Evolutionary conservation across 2,329 filamentous ascomycete genomes (phyloP).

Genomic region (Torrubiella hemipterigena): DNA sequence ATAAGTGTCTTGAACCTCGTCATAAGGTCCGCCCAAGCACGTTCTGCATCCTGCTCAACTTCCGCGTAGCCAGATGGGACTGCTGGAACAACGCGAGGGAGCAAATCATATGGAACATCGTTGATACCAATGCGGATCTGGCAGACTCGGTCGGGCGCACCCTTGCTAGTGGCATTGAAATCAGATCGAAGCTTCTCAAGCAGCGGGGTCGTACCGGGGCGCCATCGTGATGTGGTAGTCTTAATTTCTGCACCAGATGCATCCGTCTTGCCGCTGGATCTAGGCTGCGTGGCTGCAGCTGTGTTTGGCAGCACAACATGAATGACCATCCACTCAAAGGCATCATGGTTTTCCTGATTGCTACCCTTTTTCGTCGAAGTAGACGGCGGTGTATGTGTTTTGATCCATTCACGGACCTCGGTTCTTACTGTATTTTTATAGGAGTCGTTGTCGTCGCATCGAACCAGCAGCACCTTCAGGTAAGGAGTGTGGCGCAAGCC

Average conservation of each 20-base stretch:
- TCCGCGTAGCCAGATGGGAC: constrained; percentile 56
- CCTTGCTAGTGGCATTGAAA: constrained; percentile 67
- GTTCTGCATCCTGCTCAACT: constrained; percentile 64
- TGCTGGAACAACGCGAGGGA: constrained; percentile 50
- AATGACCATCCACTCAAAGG: constrained; percentile 88
- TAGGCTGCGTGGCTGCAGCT: constrained; percentile 64
- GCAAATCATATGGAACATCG: constrained; percentile 52
- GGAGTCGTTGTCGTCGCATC: constrained; percentile 90
- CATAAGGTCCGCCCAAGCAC: constrained; percentile 74
- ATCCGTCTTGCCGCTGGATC: constrained; percentile 45
- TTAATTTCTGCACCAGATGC: constrained; percentile 46
- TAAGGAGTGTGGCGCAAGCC: constrained; percentile 88
- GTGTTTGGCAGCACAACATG: constrained; percentile 89
- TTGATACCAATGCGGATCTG: constrained; percentile 73
- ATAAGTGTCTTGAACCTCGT: constrained; percentile 80
- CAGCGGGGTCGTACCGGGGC: constrained; percentile 67
- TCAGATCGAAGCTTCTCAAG: constrained; percentile 83
- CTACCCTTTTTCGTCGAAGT: constrained; percentile 42
- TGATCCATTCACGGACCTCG: constrained; percentile 84
- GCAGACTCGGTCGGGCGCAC: constrained; percentile 62
- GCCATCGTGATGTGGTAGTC: constrained; percentile 59
- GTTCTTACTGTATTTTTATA: constrained; percentile 75
- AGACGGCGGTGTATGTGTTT: constrained; percentile 53
- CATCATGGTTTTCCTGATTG: constrained; percentile 85
- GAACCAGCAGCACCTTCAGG: constrained; percentile 75